These are phyloP conservation scores for Sanghuangporus baumii DNA, from an alignment of 1,284 basidiomycete species.

Conservation along the genomic window DNA sequence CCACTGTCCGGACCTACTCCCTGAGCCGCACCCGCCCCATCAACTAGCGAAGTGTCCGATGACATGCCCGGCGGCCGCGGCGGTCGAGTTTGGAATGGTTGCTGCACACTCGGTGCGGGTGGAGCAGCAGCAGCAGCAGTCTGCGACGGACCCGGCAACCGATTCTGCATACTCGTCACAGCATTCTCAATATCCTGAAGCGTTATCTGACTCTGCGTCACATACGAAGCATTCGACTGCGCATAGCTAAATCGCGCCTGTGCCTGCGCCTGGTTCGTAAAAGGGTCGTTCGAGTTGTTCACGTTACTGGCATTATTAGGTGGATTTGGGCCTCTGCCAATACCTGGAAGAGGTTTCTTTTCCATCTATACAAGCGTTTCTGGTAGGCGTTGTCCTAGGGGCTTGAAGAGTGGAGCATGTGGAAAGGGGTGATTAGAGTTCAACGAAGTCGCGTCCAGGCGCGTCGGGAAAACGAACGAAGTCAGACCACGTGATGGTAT, in stretches of 20 bases:
- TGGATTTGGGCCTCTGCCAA: conserved; percentile 1
- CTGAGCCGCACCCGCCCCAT: conserved; percentile 1
- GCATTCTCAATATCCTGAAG: conserved; percentile 16
- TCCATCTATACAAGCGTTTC: not conserved
- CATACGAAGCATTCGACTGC: not conserved
- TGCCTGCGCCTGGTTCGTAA: conserved; percentile 1
- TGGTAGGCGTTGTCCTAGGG: not conserved
- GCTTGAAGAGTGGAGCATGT: not conserved
- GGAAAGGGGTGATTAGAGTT: not conserved
- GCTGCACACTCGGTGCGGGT: not conserved
- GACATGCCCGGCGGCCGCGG: conserved; percentile 11
- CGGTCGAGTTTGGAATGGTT: not conserved
- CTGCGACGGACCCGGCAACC: not conserved
- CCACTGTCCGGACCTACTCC: not conserved
- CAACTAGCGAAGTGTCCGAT: conserved; percentile 1
- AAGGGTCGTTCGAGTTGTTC: conserved; percentile 1
- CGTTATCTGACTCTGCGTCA: conserved; percentile 5
- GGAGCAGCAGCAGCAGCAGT: not conserved
- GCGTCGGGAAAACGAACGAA: conserved; percentile 1
- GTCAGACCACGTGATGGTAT: not conserved
- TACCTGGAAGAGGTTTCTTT: conserved; percentile 8
- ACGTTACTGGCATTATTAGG: not conserved
- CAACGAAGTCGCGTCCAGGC: not conserved
- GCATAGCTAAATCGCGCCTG: conserved; percentile 7
- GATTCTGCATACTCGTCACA: conserved; percentile 8